Base-by-base conservation (phyloP, 371 early-diverging fungal genomes). In the Syncephalastrum monosporum region DNA sequence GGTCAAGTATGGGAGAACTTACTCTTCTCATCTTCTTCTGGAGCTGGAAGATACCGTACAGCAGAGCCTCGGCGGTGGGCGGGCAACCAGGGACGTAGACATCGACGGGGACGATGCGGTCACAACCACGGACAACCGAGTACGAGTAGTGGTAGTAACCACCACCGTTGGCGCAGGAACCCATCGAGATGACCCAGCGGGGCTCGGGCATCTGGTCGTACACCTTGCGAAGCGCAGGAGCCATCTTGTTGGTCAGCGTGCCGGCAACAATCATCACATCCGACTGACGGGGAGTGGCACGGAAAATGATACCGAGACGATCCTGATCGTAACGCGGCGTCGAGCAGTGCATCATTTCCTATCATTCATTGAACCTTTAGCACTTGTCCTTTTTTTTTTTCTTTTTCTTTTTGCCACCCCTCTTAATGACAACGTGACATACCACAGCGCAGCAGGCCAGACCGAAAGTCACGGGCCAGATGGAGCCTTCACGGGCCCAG, bases 181-280 rank as follows among this genome's bases (percentile, higher is more conserved):
- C 98, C 98, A 98, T 98, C 24, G 95, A 95, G 52, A 98, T 94
- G 19, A 98, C 98, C 98, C 98, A 97, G 57, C 96, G 91, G 27
- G 98, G 98, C 72, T 96, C 95, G 50, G 98, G 97, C 93, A 93
- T 92, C 84, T 93, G 91, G 71, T 92, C 95, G 57, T 93, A 97
- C 56, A 98, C 97, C 75, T 94, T 95, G 61, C 98, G 87, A 60
- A 98, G 81, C 13, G 95, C 94, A 47, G 98, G 96, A 2, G 98
- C 98, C 98, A 98, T 98, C 81, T 98, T 98, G 86, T 98, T 98
- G 53, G 97, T 97, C 64, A 98, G 79, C 43, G 92, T 92, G 53
- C 98, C 98, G 17, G 98, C 98, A 51, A 98, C 97, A 79, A 98
- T 98, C 97, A 98, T 97, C 55, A 96, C 94, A 83, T 98, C 98